These are phyloP conservation scores for Tolypocladium album DNA, from an alignment of 2,329 filamentous ascomycete genomes.

Conservation along the genomic window DNA sequence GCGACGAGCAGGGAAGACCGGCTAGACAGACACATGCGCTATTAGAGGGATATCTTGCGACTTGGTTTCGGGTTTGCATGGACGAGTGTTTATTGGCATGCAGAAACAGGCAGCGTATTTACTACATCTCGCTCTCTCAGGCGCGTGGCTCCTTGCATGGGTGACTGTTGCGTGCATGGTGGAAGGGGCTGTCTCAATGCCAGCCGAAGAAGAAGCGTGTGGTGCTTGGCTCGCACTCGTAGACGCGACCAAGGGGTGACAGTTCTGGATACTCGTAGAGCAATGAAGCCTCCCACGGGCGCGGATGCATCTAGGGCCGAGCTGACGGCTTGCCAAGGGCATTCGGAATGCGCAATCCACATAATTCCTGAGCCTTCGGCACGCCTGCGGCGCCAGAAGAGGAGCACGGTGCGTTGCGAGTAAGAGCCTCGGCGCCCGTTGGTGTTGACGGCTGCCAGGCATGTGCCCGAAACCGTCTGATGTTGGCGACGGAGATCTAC, in stretches of 20 bases:
- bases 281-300: background rate
- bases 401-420: background rate
- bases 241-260: background rate
- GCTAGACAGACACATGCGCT: slow-evolving; percentile 26
- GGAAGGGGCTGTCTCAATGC: background rate
- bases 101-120: slow-evolving; percentile 10
- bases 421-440: background rate
- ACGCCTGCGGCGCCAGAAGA: background rate
- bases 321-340: background rate
- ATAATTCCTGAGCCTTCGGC: background rate
- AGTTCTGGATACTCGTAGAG: background rate
- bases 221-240: no score
- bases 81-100: slow-evolving; percentile 15
- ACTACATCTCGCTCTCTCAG: slow-evolving; percentile 2
- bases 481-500: background rate
- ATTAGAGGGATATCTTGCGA: slow-evolving; percentile 25
- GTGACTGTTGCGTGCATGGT: background rate
- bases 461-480: background rate
- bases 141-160: background rate
- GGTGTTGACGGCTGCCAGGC: background rate
- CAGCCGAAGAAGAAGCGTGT: background rate
- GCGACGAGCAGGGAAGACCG: slow-evolving; percentile 17
- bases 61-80: slow-evolving; percentile 28
- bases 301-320: background rate
- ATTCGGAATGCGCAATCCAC: background rate